Conservation (phyloP, 805 yeast species). For the Candida boidinii region DNA sequence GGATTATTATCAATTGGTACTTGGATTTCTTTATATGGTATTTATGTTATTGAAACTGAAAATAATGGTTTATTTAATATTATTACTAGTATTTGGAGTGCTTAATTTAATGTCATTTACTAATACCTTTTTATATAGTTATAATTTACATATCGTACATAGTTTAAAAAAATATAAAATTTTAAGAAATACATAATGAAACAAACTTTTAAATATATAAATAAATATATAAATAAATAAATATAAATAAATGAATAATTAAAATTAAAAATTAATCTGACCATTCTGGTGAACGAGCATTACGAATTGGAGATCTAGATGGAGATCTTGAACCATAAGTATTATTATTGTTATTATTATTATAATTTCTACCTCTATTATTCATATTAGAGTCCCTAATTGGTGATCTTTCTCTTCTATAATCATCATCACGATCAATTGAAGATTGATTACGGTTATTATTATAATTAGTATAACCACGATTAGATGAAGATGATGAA, state of each 20-base stretch:
- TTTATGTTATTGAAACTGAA: constrained; percentile 54
- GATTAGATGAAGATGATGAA: too few species aligned
- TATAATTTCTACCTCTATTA: too few species aligned
- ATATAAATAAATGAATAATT: background rate
- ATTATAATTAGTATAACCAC: too few species aligned
- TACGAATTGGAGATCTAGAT: constrained; percentile 8
- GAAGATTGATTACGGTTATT: too few species aligned
- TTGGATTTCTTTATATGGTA: constrained; percentile 58
- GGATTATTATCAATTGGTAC: constrained; percentile 56
- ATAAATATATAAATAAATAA: background rate
- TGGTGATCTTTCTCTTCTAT: constrained; percentile 15
- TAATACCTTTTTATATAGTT: too few species aligned
- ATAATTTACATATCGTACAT: background rate
- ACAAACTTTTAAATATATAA: too few species aligned
- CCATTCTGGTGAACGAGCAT: constrained; percentile 13
- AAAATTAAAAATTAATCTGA: constrained; percentile 5
- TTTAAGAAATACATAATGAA: too few species aligned
- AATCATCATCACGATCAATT: constrained; percentile 6
- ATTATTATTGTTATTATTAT: constrained; percentile 2
- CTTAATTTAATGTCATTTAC: constrained; percentile 24
- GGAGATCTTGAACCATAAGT: constrained; percentile 9
- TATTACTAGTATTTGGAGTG: constrained; percentile 53
- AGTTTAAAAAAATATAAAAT: background rate
- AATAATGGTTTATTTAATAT: constrained; percentile 66
- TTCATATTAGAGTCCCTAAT: too few species aligned